phyloP scores from a whole-genome alignment of 148 eudicot species.

The Rheum nobile region DNA sequence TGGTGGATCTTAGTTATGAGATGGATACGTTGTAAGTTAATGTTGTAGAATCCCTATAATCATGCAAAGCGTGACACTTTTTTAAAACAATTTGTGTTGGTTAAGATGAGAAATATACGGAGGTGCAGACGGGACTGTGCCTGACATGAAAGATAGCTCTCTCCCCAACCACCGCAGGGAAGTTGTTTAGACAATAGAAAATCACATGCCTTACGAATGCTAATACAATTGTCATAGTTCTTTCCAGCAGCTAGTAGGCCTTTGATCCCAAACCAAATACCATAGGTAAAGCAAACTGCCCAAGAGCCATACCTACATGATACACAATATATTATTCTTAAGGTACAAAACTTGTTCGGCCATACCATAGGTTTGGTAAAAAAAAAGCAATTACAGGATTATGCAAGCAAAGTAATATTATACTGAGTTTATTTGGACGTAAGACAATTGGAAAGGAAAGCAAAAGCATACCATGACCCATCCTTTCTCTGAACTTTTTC shows the following conservation, averaged over 20 bases:
- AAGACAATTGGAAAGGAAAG: background rate
- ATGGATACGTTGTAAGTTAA: no score
- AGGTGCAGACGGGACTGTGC: no score
- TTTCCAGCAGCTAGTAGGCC: constrained; percentile 68
- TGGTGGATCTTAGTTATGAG: no score
- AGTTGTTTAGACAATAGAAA: constrained; percentile 76
- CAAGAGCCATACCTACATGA: constrained; percentile 81
- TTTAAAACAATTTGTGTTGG: no score
- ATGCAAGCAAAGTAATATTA: background rate
- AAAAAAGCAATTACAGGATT: background rate
- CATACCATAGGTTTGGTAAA: background rate
- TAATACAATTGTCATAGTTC: constrained; percentile 38
- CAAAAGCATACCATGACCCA: constrained; percentile 83
- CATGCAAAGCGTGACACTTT: no score
- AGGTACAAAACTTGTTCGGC: background rate
- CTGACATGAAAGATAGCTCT: constrained; percentile 88
- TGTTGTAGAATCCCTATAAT: no score
- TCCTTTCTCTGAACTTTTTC: constrained; percentile 73
- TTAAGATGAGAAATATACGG: no score
- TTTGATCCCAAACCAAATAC: constrained; percentile 79
- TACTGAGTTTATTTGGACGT: background rate
- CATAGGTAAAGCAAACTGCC: constrained; percentile 94
- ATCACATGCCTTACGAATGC: constrained; percentile 74
- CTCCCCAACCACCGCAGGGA: constrained; percentile 91
- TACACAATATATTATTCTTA: background rate